Evolutionary conservation across 1,284 basidiomycete genomes (phyloP).

Genomic region (Stereum hirsutum): DNA sequence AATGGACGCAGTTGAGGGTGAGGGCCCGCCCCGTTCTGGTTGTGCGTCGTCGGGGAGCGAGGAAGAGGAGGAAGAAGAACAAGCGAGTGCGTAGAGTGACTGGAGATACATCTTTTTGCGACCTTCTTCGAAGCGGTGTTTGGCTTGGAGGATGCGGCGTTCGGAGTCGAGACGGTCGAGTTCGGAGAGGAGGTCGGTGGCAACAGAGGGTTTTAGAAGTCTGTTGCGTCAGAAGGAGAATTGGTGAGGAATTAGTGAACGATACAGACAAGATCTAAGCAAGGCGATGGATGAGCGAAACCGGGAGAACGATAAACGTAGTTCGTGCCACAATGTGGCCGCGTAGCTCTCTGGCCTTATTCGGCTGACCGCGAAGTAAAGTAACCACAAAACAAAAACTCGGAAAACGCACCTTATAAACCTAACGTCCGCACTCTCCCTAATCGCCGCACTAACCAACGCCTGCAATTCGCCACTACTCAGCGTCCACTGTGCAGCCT

Average conservation of each 20-base stretch:
- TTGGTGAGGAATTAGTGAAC: no score
- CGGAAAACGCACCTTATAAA: no score
- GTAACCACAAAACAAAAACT: no score
- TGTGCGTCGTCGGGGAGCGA: neutral
- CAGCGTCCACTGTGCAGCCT: constrained; percentile 71
- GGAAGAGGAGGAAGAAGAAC: constrained; percentile 6
- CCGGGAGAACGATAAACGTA: no score
- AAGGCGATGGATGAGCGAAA: no score
- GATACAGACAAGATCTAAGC: no score
- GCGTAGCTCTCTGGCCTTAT: no score
- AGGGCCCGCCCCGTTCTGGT: constrained; percentile 12
- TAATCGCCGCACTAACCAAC: constrained; percentile 66
- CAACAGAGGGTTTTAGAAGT: constrained; percentile 9
- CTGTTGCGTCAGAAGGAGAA: no score
- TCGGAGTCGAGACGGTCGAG: constrained; percentile 3
- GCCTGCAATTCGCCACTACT: constrained; percentile 60
- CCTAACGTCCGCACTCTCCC: constrained; percentile 57
- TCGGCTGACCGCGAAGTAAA: no score
- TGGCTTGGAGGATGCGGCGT: constrained; percentile 31
- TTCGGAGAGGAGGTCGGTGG: constrained; percentile 11
- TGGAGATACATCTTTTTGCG: constrained; percentile 64
- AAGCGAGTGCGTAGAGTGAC: constrained; percentile 32
- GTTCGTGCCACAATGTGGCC: no score
- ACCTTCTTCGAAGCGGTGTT: constrained; percentile 62
- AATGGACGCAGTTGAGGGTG: constrained; percentile 17